Conservation (phyloP, 2,329 filamentous ascomycete species). For the Clarireedia paspali region DNA sequence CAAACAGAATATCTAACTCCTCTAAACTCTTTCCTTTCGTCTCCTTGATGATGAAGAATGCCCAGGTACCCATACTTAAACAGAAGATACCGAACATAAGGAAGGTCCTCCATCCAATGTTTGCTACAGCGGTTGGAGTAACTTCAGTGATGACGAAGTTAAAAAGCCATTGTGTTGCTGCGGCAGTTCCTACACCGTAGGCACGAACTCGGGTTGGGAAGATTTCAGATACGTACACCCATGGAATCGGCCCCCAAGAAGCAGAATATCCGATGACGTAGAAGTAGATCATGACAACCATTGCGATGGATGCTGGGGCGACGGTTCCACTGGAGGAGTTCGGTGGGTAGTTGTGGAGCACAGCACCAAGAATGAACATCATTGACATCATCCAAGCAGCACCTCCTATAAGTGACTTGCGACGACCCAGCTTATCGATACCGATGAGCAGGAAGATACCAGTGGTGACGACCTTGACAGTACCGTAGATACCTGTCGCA, state of each 20-base stretch:
- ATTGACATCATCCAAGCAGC: slow-evolving; percentile 42
- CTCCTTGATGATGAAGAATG: slow-evolving; percentile 54
- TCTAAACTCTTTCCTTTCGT: slow-evolving; percentile 62
- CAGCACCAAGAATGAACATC: slow-evolving; percentile 44
- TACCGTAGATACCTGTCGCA: slow-evolving; percentile 64
- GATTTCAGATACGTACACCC: slow-evolving; percentile 44
- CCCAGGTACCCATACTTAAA: slow-evolving; percentile 33
- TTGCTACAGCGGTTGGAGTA: slow-evolving; percentile 42
- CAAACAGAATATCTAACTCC: slow-evolving; percentile 35
- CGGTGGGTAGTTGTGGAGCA: slow-evolving; percentile 38
- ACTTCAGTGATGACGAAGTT: slow-evolving; percentile 45
- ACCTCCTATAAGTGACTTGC: slow-evolving; percentile 40
- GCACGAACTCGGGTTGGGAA: slow-evolving; percentile 40
- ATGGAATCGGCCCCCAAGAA: slow-evolving; percentile 45
- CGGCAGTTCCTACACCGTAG: slow-evolving; percentile 56
- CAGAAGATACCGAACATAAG: slow-evolving; percentile 40
- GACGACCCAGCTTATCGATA: slow-evolving; percentile 42
- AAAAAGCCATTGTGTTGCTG: slow-evolving; percentile 64
- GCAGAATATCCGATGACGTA: slow-evolving; percentile 38
- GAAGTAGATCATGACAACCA: slow-evolving; percentile 24
- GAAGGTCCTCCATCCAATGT: slow-evolving; percentile 39
- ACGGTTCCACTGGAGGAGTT: slow-evolving; percentile 21
- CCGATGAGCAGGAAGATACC: slow-evolving; percentile 42
- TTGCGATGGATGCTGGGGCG: slow-evolving; percentile 35
- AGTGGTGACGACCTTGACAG: slow-evolving; percentile 59